Conservation (phyloP, 805 yeast species). For the Pichia exigua region DNA sequence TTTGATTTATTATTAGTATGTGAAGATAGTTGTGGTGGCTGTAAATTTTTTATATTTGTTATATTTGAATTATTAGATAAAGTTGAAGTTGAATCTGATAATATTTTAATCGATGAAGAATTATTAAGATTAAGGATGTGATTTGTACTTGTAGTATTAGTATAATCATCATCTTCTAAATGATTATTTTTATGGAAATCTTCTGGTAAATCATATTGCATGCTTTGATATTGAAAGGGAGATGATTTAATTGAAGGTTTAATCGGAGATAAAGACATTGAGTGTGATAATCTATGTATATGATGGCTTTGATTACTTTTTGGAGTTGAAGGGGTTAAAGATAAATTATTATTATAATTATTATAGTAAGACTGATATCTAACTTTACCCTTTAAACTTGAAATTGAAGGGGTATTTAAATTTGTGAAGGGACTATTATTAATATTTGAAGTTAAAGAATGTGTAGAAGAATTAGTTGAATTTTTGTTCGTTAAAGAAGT, state of each 20-base stretch:
- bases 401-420: slow-evolving; percentile 17
- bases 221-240: slow-evolving; percentile 29
- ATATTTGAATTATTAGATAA: slow-evolving; percentile 1
- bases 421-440: slow-evolving; percentile 3
- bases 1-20: neutral
- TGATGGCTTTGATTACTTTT: slow-evolving; percentile 7
- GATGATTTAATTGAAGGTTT: slow-evolving; percentile 10
- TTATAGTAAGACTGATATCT: slow-evolving; percentile 28
- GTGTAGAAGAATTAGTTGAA: slow-evolving; percentile 14
- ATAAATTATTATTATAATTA: neutral
- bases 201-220: slow-evolving; percentile 27
- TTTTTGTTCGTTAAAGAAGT: slow-evolving; percentile 22
- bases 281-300: slow-evolving; percentile 13
- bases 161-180: neutral
- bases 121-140: neutral
- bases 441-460: slow-evolving; percentile 12
- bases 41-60: neutral
- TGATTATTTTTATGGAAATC: slow-evolving; percentile 14
- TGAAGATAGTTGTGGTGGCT: neutral
- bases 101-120: neutral
- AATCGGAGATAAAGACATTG: slow-evolving; percentile 16
- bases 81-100: neutral
- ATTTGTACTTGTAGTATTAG: neutral
- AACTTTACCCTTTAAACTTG: slow-evolving; percentile 23
- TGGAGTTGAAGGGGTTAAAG: slow-evolving; percentile 16